Evolutionary conservation across 257 asterid species (phyloP).

Genomic region (Capsicum baccatum): DNA sequence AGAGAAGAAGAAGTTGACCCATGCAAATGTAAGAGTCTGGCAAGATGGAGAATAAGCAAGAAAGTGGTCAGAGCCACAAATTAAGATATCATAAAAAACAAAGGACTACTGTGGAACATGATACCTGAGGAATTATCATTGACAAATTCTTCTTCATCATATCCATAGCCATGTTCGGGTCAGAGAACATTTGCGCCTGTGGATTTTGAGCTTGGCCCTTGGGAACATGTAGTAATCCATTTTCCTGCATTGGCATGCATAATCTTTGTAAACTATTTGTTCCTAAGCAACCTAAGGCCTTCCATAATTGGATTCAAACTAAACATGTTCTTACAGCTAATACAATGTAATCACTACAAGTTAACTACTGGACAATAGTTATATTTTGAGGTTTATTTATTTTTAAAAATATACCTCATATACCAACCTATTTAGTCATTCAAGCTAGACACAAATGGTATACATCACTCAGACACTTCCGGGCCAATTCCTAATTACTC

Average conservation of each 20-base stretch:
- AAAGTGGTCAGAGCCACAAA: slow-evolving; percentile 19
- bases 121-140: slow-evolving; percentile 95
- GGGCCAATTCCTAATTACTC: neutral
- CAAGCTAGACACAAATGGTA: neutral
- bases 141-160: slow-evolving; percentile 97
- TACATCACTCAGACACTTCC: neutral
- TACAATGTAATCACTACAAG: neutral
- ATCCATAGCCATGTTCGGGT: slow-evolving; percentile 99
- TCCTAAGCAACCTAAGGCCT: neutral
- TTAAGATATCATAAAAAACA: too few relatives aligned
- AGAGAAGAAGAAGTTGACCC: slow-evolving; percentile 98
- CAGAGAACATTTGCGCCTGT: slow-evolving; percentile 98
- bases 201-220: slow-evolving; percentile 90
- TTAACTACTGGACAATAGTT: neutral
- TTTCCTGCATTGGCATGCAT: slow-evolving; percentile 60
- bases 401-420: too few relatives aligned
- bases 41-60: slow-evolving; percentile 30
- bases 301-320: neutral
- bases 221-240: slow-evolving; percentile 80
- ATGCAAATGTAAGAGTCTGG: slow-evolving; percentile 96
- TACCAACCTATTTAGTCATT: neutral
- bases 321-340: slow-evolving; percentile 8
- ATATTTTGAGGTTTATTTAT: neutral
- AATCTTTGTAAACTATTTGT: neutral
- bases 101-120: neutral